Evolutionary conservation across 2,329 filamentous ascomycete species (phyloP).

Genomic region (Colletotrichum limetticola): DNA sequence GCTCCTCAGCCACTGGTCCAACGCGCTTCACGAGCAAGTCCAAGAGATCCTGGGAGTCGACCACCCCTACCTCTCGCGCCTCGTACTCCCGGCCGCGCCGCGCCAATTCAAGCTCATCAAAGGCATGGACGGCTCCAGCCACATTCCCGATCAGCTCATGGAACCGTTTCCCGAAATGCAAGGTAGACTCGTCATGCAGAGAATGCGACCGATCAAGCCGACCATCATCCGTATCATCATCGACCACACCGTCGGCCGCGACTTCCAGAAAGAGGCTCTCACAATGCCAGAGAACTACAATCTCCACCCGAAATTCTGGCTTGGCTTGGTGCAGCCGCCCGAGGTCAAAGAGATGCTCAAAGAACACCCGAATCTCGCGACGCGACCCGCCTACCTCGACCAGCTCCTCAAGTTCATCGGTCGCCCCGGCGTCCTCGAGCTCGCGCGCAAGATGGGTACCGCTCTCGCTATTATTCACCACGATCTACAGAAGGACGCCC

Average conservation of each 20-base stretch:
- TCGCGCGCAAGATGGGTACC: conserved; percentile 15
- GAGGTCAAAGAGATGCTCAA: background rate
- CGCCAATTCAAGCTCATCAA: background rate
- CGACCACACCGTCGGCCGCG: background rate
- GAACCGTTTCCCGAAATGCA: conserved; percentile 6
- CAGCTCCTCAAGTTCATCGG: conserved; percentile 14
- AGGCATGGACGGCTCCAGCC: background rate
- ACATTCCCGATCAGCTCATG: background rate
- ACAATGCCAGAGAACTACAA: background rate
- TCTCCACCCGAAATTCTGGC: conserved; percentile 13
- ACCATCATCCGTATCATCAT: background rate
- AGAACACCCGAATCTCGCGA: background rate
- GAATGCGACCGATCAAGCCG: background rate
- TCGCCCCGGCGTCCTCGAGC: background rate
- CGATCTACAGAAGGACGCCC: conserved; percentile 13
- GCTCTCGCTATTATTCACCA: conserved; percentile 21
- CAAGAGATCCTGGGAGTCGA: background rate
- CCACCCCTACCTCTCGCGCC: conserved; percentile 5
- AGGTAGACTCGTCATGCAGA: conserved; percentile 12
- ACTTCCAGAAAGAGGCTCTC: background rate
- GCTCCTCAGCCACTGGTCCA: background rate
- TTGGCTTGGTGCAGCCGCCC: conserved; percentile 9
- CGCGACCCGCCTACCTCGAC: conserved; percentile 21
- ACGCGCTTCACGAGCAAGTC: conserved; percentile 4
- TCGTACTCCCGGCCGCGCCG: background rate